These are phyloP conservation scores for Fusarium guadeloupense DNA, from an alignment of 2,329 filamentous ascomycete species.

Conservation along the genomic window DNA sequence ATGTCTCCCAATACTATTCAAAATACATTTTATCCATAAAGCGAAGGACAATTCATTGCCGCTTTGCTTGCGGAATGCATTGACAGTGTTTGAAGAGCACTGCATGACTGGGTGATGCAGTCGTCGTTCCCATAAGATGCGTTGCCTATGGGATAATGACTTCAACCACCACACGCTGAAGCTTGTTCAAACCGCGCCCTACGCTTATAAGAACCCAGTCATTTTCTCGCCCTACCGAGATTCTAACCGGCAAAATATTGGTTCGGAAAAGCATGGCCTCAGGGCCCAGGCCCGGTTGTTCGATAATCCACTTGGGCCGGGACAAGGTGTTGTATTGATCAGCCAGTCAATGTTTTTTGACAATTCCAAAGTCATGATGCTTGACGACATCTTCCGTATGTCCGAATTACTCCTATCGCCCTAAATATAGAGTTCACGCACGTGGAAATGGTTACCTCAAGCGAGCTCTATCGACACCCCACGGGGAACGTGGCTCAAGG, in stretches of 20 bases:
- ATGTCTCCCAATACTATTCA: too few relatives aligned
- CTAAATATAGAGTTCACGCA: neutral
- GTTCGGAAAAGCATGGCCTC: neutral
- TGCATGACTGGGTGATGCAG: neutral
- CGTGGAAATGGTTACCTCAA: neutral
- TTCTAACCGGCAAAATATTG: neutral
- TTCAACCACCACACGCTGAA: neutral
- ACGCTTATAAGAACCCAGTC: neutral
- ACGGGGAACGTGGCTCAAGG: neutral
- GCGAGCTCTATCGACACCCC: neutral
- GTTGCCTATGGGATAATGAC: neutral
- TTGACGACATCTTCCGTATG: neutral
- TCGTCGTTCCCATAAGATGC: neutral
- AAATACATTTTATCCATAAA: too few relatives aligned
- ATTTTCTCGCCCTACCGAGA: neutral
- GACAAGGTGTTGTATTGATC: neutral
- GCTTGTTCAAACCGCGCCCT: neutral
- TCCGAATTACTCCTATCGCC: neutral
- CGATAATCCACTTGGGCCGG: neutral
- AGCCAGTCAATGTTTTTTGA: neutral
- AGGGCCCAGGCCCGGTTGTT: neutral
- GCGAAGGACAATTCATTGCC: too few relatives aligned
- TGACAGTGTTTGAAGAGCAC: too few relatives aligned
- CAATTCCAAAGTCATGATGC: neutral
- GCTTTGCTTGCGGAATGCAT: too few relatives aligned